Evolutionary conservation across 2,329 filamentous ascomycete species (phyloP), one percentile per base, ranked within the genome.

Genomic region (Aspergillus chevalieri): DNA sequence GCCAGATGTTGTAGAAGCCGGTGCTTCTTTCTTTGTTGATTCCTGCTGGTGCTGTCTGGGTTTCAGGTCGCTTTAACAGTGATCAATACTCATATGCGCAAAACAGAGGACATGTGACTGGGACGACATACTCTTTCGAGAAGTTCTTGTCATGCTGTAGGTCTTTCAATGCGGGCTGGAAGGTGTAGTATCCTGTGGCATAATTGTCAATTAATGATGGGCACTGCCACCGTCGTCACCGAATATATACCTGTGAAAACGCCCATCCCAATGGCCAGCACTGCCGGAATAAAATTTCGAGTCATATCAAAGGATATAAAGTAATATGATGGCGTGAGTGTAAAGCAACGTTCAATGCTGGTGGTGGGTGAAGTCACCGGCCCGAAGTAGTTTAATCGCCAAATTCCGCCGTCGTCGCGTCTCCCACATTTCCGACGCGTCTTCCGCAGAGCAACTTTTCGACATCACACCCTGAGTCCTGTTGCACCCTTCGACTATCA

Each of bases 111-210:
- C 10, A 39, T 21, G 30, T 17, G 10, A 30, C 26, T 30, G 26
- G 3, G 10, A 30, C 10, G 43, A 14, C 51, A 19, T 58, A 57
- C 53, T 52, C 47, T 12, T 47, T 50, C 1, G 43, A 21, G 1
- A 50, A 60, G 2, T 45, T 44, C 44, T 65, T 65, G 30, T 70
- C 65, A 38, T 52, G 47, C 21, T 70, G 62, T 30, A 70, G 57
- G 43, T 72, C 61, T 41, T 65, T 59, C 42, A 72, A 65, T 17
- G 69, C 64, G 19, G 71, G 71, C 46, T 73, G 67, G 60, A 74
- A 74, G 47, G 66, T 67, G 53, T 72, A 68, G 55, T 73, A 73
- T 39, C 71, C 71, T 74, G 53, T 22, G 14, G 4, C 19, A 43
- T 8, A 9, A 43, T 24, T 15, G 22, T 10, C 19, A 43, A 7